phyloP scores from a whole-genome alignment of 768 basidiomycete species.

The Trametes elegans region DNA sequence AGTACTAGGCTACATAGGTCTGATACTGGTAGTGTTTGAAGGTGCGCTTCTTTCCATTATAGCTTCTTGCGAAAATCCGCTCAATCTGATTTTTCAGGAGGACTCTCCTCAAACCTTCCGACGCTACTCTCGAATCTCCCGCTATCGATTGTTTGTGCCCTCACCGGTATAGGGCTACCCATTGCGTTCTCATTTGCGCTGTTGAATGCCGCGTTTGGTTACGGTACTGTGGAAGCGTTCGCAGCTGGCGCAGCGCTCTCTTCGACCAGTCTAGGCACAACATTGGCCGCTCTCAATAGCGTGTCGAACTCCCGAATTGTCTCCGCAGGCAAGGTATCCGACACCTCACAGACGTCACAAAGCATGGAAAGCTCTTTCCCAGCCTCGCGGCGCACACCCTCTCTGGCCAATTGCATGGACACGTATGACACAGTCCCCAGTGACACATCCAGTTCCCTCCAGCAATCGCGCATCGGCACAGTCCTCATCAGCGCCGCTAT shows the following conservation, averaged over 20 bases:
- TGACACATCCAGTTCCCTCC: constrained; percentile 24
- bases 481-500: constrained; percentile 61
- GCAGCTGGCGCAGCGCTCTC: constrained; percentile 60
- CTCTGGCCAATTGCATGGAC: not conserved
- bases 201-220: constrained; percentile 40
- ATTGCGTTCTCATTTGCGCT: constrained; percentile 49
- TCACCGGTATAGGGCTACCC: constrained; percentile 51
- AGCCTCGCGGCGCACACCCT: not conserved
- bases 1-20: constrained; percentile 42
- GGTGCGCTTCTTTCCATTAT: constrained; percentile 7
- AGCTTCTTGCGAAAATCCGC: constrained; percentile 4
- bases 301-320: constrained; percentile 7
- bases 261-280: constrained; percentile 67
- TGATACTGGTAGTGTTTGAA: constrained; percentile 29
- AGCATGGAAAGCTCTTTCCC: not conserved
- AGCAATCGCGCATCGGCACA: constrained; percentile 50
- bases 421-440: constrained; percentile 26
- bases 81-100: constrained; percentile 56
- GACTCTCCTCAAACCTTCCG: constrained; percentile 48
- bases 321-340: too few relatives aligned
- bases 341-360: too few relatives aligned
- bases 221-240: constrained; percentile 47
- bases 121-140: constrained; percentile 45
- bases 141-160: constrained; percentile 47
- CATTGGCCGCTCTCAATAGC: constrained; percentile 53